Evolutionary conservation across 257 asterid species (phyloP).

Genomic region (Lavandula angustifolia): DNA sequence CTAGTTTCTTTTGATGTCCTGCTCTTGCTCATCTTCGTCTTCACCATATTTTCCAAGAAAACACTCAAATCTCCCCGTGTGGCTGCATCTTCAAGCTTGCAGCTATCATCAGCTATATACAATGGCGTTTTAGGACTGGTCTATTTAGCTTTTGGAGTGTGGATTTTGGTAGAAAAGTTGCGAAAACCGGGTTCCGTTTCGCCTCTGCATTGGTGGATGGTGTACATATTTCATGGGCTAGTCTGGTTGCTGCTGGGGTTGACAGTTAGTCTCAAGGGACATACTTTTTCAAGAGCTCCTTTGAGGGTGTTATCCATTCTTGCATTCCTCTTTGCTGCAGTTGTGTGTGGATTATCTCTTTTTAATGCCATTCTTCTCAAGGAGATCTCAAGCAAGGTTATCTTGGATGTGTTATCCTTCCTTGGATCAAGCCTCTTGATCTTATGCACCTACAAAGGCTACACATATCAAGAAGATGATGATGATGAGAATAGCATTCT

Average conservation of each 20-base stretch:
- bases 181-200: constrained; percentile 31
- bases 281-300: constrained; percentile 47
- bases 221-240: constrained; percentile 60
- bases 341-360: constrained; percentile 54
- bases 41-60: constrained; percentile 45
- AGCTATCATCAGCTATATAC: constrained; percentile 51
- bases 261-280: constrained; percentile 61
- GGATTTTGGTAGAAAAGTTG: constrained; percentile 60
- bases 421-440: constrained; percentile 68
- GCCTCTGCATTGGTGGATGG: constrained; percentile 76
- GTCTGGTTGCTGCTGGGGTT: constrained; percentile 60
- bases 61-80: constrained; percentile 40
- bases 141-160: constrained; percentile 51
- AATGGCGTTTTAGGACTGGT: constrained; percentile 61
- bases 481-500: constrained; percentile 35
- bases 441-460: constrained; percentile 56
- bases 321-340: constrained; percentile 55
- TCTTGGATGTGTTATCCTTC: constrained; percentile 50
- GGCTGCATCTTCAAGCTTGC: constrained; percentile 44
- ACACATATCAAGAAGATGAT: constrained; percentile 27
- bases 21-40: constrained; percentile 51
- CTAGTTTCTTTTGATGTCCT: constrained; percentile 50
- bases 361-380: constrained; percentile 36
- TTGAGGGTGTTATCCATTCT: constrained; percentile 60
- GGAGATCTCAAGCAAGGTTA: constrained; percentile 39